These are phyloP conservation scores for Solanum dulcamara DNA, from an alignment of 257 asterid species.

Conservation along the genomic window DNA sequence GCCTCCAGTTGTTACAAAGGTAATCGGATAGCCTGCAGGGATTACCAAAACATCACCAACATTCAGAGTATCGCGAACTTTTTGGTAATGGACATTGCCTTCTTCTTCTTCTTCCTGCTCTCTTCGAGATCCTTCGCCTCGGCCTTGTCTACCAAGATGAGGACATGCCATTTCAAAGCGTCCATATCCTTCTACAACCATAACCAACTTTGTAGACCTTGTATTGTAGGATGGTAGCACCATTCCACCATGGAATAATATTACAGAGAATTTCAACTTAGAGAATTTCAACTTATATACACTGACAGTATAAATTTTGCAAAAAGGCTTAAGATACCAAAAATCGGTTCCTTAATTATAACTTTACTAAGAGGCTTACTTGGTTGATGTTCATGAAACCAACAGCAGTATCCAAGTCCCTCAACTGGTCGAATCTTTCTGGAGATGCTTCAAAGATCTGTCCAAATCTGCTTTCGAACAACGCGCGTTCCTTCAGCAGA, in stretches of 20 bases:
- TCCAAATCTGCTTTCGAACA: slow-evolving; percentile 14
- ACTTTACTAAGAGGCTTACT: background rate
- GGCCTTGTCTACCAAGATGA: slow-evolving; percentile 10
- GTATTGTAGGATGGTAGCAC: slow-evolving; percentile 29
- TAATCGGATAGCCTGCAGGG: slow-evolving; percentile 34
- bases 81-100: slow-evolving; percentile 6
- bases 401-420: slow-evolving; percentile 15
- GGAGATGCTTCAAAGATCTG: slow-evolving; percentile 25
- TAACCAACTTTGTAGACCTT: slow-evolving; percentile 19
- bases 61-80: slow-evolving; percentile 8
- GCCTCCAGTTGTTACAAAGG: slow-evolving; percentile 19
- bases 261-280: background rate
- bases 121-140: background rate
- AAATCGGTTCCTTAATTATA: background rate
- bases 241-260: slow-evolving; percentile 34
- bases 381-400: slow-evolving; percentile 29
- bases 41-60: slow-evolving; percentile 28
- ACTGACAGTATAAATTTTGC: background rate
- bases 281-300: background rate
- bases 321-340: background rate
- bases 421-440: slow-evolving; percentile 11
- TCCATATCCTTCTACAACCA: slow-evolving; percentile 27
- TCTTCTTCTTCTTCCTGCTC: background rate
- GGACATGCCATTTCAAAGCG: slow-evolving; percentile 42
- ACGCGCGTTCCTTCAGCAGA: slow-evolving; percentile 9